A percentile compares a stretch with the other conserved stretches of the same genome.
Conservation (phyloP, 1,139 yeast species). For the Candida tunisiensis region DNA sequence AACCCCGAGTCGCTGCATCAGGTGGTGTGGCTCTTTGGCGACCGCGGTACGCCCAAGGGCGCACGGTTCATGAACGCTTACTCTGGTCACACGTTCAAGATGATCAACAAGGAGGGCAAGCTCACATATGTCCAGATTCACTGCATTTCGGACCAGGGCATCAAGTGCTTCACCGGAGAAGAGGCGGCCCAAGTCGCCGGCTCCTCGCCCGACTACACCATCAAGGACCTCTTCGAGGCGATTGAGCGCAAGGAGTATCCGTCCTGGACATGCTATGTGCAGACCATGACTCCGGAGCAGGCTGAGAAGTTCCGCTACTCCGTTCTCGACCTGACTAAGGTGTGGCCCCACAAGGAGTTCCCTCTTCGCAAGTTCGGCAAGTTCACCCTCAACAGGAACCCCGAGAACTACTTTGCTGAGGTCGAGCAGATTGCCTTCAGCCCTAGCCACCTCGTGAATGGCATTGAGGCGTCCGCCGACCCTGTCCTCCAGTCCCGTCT, state of each 20-base stretch:
- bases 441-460: conserved; percentile 74
- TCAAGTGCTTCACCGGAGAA: conserved; percentile 36
- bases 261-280: conserved; percentile 49
- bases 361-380: conserved; percentile 64
- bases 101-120: conserved; percentile 46
- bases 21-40: conserved; percentile 45
- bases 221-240: conserved; percentile 37
- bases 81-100: conserved; percentile 64
- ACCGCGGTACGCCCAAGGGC: conserved; percentile 57
- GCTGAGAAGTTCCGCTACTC: conserved; percentile 36
- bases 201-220: conserved; percentile 45
- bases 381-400: conserved; percentile 53
- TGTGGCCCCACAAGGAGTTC: conserved; percentile 67
- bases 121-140: conserved; percentile 56
- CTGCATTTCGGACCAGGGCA: conserved; percentile 43
- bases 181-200: conserved; percentile 42
- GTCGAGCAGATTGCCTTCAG: conserved; percentile 73
- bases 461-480: conserved; percentile 72
- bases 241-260: conserved; percentile 47
- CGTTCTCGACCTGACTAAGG: conserved; percentile 57
- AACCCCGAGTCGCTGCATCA: conserved; percentile 53
- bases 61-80: conserved; percentile 56
- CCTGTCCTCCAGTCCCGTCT: conserved; percentile 77
- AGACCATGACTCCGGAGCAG: conserved; percentile 57
- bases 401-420: conserved; percentile 65